A percentile compares a stretch with the other conserved stretches of the same genome.
Conservation (phyloP, 2,329 filamentous ascomycete species). For the Karstenula rhodostoma region DNA sequence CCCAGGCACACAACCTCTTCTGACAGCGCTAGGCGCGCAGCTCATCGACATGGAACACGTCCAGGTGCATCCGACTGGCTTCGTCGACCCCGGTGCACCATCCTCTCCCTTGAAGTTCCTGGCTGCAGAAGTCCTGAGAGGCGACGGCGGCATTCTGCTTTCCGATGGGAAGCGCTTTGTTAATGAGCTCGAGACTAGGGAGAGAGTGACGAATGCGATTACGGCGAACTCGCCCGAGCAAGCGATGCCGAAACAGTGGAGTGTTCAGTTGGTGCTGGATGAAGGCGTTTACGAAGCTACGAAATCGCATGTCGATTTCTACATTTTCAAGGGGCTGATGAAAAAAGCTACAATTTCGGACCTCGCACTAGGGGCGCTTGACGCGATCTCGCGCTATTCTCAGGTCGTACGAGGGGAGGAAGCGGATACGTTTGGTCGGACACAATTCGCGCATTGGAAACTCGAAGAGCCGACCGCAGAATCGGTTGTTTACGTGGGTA, state of each 20-base stretch:
- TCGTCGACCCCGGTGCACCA: slow-evolving; percentile 63
- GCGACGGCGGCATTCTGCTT: slow-evolving; percentile 69
- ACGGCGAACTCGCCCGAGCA: slow-evolving; percentile 46
- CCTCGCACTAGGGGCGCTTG: slow-evolving; percentile 49
- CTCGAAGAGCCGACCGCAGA: slow-evolving; percentile 59
- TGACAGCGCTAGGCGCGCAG: slow-evolving; percentile 51
- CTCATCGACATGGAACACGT: slow-evolving; percentile 60
- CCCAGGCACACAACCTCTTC: slow-evolving; percentile 60
- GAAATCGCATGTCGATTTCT: slow-evolving; percentile 68
- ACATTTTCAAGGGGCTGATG: slow-evolving; percentile 69
- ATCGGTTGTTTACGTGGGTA: slow-evolving; percentile 65
- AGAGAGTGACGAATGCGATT: slow-evolving; percentile 63
- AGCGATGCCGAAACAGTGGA: slow-evolving; percentile 61
- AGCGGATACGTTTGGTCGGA: slow-evolving; percentile 59
- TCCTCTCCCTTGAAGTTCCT: slow-evolving; percentile 65
- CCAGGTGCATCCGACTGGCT: slow-evolving; percentile 72
- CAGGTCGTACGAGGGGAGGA: slow-evolving; percentile 51
- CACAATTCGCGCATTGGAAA: slow-evolving; percentile 64
- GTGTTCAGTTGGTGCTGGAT: slow-evolving; percentile 66
- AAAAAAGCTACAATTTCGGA: slow-evolving; percentile 64
- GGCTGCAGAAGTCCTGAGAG: slow-evolving; percentile 68
- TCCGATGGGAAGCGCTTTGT: slow-evolving; percentile 63
- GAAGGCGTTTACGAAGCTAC: slow-evolving; percentile 63
- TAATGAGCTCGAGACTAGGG: slow-evolving; percentile 69
- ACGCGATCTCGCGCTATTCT: slow-evolving; percentile 61